A percentile compares a stretch with the other conserved stretches of the same genome.
Conservation (phyloP, 2,329 filamentous ascomycete species). For the Mycosphaerelloides madeirae region DNA sequence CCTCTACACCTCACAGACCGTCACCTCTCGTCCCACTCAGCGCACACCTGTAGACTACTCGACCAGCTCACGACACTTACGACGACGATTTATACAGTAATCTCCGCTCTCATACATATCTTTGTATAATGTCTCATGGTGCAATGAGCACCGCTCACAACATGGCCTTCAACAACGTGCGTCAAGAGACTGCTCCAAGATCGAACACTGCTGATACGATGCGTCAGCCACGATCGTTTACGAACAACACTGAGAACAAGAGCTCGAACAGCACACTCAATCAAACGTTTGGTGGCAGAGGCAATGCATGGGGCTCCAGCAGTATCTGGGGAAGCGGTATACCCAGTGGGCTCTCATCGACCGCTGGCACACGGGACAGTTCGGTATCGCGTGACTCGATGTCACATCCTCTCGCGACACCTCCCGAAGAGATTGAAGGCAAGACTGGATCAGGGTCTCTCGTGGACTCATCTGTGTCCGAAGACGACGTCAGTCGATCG, state of each 20-base stretch:
- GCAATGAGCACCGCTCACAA: constrained; percentile 15
- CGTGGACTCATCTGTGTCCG: constrained; percentile 63
- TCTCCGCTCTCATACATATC: constrained; percentile 24
- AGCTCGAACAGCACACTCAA: constrained; percentile 15
- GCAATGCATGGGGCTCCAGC: constrained; percentile 23
- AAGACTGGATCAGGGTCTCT: constrained; percentile 67
- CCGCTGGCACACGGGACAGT: constrained; percentile 20
- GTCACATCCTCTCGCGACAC: constrained; percentile 22
- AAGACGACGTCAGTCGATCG: constrained; percentile 51
- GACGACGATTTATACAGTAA: constrained; percentile 19
- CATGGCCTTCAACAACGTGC: constrained; percentile 23
- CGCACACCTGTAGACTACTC: constrained; percentile 5
- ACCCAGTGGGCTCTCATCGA: constrained; percentile 19
- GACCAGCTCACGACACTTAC: constrained; percentile 14
- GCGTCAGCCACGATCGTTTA: constrained; percentile 26
- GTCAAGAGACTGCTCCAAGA: constrained; percentile 1
- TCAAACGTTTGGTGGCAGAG: constrained; percentile 6
- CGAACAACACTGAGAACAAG: constrained; percentile 16
- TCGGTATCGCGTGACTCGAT: constrained; percentile 21
- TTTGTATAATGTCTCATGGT: constrained; percentile 28
- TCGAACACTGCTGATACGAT: constrained; percentile 6
- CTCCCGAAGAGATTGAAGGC: constrained; percentile 41
- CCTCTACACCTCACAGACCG: not conserved
- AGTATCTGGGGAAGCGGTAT: constrained; percentile 28
- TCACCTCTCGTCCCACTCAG: constrained; percentile 1